phyloP scores from a whole-genome alignment of 2,329 filamentous ascomycete genomes.

The Podosphaera xanthii region DNA sequence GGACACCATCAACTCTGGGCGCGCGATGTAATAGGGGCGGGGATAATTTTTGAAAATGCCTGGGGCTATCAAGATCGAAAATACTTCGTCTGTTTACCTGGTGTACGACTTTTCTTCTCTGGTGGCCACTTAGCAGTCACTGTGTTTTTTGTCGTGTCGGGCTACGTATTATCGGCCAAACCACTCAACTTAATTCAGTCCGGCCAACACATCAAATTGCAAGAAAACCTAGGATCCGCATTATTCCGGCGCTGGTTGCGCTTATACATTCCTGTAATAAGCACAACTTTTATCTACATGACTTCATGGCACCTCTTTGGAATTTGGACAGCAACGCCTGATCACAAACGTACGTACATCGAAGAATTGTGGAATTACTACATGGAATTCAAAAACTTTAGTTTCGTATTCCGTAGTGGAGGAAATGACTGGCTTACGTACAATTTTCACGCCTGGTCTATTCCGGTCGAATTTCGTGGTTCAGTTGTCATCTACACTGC shows the following conservation, averaged over 20 bases:
- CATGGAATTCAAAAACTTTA: slow-evolving; percentile 42
- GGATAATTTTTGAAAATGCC: slow-evolving; percentile 10
- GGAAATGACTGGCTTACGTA: slow-evolving; percentile 29
- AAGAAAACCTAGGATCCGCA: slow-evolving; percentile 21
- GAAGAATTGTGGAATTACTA: slow-evolving; percentile 13
- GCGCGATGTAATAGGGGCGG: slow-evolving; percentile 10
- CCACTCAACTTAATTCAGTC: slow-evolving; percentile 20
- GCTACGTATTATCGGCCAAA: slow-evolving; percentile 23
- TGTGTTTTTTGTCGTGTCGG: slow-evolving; percentile 27
- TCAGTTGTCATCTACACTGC: slow-evolving; percentile 39
- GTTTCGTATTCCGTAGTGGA: slow-evolving; percentile 37
- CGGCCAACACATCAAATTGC: slow-evolving; percentile 17
- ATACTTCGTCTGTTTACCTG: slow-evolving; percentile 26
- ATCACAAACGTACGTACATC: slow-evolving; percentile 6
- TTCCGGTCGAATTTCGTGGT: slow-evolving; percentile 40
- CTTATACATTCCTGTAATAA: slow-evolving; percentile 22
- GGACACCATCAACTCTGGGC: slow-evolving; percentile 20
- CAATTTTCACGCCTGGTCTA: slow-evolving; percentile 33
- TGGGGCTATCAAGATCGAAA: slow-evolving; percentile 13
- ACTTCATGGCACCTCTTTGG: slow-evolving; percentile 12
- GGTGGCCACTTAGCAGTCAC: slow-evolving; percentile 36
- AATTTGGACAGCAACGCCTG: slow-evolving; percentile 7
- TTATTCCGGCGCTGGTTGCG: slow-evolving; percentile 24
- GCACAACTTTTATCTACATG: slow-evolving; percentile 19
- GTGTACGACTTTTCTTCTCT: slow-evolving; percentile 33